Evolutionary conservation across 805 yeast genomes (phyloP), one percentile per base, ranked within the genome.

Genomic region (Kuraishia piskuri): DNA sequence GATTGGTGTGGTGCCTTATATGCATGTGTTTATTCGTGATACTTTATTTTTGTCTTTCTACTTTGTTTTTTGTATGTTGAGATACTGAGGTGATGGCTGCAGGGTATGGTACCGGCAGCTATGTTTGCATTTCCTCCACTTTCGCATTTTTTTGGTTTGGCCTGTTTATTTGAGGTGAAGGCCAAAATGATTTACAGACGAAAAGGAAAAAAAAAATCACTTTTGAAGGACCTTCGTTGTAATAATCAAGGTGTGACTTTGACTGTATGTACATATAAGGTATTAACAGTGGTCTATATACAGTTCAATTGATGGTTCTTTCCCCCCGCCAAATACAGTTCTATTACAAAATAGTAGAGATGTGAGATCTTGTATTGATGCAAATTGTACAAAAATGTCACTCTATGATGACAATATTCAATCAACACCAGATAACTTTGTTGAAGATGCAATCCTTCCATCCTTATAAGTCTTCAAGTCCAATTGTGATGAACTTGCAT

Each of bases 401-500:
- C n/a, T n/a, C n/a, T n/a, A n/a, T 6, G 40, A 3, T 8, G 40
- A 31, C 14, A 3, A 12, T 12, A n/a, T 7, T 12, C 14, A 31
- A 12, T 31, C 40, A 8, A 31, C 40, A 6, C 40, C 40, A 8
- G 23, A 9, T 44, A 44, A 19, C 23, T 44, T 44, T 22, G 23
- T 22, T n/a, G 47, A 20, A 22, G 47, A 20, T 19, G 22, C n/a
- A 9, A 19, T 3, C 10, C 47, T 44, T 24, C 40, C 40, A 23
- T 48, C 40, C 50, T 26, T 48, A 48, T 31, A 48, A 3, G 23
- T 19, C 40, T 48, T 48, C 40, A 48, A 21, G 14, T 48, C 50
- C 40, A 48, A n/a, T n/a, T 23, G 22, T 21, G 50, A 48, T n/a
- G 10, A 6, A 22, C 49, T 22, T n/a, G 26, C 26, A 22, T 17